These are phyloP conservation scores for Coniochaeta sp. DNA, from an alignment of 2,329 filamentous ascomycete genomes.

Conservation along the genomic window DNA sequence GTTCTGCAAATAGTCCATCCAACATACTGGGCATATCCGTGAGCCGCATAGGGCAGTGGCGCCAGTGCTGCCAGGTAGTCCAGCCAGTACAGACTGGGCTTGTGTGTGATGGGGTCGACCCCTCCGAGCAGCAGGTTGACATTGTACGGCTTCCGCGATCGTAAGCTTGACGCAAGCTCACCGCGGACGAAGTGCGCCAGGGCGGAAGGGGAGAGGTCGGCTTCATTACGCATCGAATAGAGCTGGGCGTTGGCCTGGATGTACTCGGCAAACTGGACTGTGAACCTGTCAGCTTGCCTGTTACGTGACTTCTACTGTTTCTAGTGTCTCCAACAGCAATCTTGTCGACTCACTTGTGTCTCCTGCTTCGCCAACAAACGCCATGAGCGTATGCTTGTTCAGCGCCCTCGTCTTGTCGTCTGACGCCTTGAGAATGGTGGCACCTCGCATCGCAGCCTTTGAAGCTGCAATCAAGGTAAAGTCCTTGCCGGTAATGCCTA, in stretches of 20 bases:
- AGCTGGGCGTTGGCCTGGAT: slow-evolving; percentile 98
- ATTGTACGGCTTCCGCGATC: slow-evolving; percentile 89
- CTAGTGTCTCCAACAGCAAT: slow-evolving; percentile 1
- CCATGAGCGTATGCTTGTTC: slow-evolving; percentile 92
- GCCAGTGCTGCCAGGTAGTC: slow-evolving; percentile 91
- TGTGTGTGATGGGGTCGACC: slow-evolving; percentile 82
- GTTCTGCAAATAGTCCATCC: neutral
- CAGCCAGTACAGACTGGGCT: slow-evolving; percentile 92
- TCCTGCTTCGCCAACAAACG: slow-evolving; percentile 91
- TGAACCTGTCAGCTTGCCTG: slow-evolving; percentile 9
- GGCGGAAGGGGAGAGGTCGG: slow-evolving; percentile 81
- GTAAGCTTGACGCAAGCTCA: slow-evolving; percentile 83
- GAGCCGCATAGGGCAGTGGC: slow-evolving; percentile 86
- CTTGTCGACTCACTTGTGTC: slow-evolving; percentile 64
- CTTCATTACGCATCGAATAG: slow-evolving; percentile 97
- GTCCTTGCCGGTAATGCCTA: slow-evolving; percentile 98
- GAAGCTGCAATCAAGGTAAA: slow-evolving; percentile 96
- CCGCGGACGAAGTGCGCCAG: slow-evolving; percentile 90
- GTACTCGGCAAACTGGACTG: slow-evolving; percentile 98
- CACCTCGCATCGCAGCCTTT: slow-evolving; percentile 96
- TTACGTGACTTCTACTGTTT: neutral
- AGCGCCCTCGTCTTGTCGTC: slow-evolving; percentile 94
- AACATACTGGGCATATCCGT: slow-evolving; percentile 90
- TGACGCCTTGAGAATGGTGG: slow-evolving; percentile 86
- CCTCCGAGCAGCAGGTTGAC: slow-evolving; percentile 95